These are phyloP conservation scores for Coprinopsis cinerea DNA, from an alignment of 768 basidiomycete species.

Conservation along the genomic window DNA sequence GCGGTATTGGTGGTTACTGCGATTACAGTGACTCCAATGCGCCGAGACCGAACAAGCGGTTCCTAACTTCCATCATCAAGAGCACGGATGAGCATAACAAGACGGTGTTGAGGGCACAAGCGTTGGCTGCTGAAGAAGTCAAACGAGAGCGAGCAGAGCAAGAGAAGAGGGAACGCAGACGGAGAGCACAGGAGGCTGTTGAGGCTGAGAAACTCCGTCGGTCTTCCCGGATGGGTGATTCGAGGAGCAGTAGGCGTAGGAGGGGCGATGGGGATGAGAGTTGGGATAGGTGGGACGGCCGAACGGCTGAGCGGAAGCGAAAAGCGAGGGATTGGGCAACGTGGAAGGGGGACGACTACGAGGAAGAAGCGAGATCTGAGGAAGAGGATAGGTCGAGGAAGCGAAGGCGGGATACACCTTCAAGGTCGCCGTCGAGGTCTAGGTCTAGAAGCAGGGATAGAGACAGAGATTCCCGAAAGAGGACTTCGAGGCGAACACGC, in stretches of 20 bases:
- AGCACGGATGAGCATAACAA: constrained; percentile 96
- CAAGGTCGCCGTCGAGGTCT: constrained; percentile 13
- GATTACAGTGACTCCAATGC: constrained; percentile 57
- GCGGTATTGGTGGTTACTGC: not conserved
- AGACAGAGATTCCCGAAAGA: constrained; percentile 17
- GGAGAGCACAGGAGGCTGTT: constrained; percentile 71
- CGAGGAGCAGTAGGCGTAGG: constrained; percentile 21
- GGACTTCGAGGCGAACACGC: constrained; percentile 14
- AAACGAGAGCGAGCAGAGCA: constrained; percentile 62
- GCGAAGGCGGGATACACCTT: constrained; percentile 17
- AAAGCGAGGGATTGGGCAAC: constrained; percentile 45
- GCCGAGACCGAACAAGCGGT: constrained; percentile 79
- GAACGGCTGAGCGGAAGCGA: constrained; percentile 42
- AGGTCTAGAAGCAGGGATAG: constrained; percentile 21
- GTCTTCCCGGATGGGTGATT: no score
- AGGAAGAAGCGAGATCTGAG: constrained; percentile 27
- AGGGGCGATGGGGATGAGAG: constrained; percentile 26
- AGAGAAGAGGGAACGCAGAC: constrained; percentile 53
- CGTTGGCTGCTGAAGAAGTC: constrained; percentile 65
- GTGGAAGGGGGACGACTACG: constrained; percentile 37
- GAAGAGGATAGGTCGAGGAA: constrained; percentile 18
- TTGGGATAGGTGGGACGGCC: constrained; percentile 52
- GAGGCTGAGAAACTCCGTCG: constrained; percentile 54
- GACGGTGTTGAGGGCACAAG: constrained; percentile 70
- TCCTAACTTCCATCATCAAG: constrained; percentile 79